phyloP scores from a whole-genome alignment of 148 eudicot genomes.

The Silene conica region DNA sequence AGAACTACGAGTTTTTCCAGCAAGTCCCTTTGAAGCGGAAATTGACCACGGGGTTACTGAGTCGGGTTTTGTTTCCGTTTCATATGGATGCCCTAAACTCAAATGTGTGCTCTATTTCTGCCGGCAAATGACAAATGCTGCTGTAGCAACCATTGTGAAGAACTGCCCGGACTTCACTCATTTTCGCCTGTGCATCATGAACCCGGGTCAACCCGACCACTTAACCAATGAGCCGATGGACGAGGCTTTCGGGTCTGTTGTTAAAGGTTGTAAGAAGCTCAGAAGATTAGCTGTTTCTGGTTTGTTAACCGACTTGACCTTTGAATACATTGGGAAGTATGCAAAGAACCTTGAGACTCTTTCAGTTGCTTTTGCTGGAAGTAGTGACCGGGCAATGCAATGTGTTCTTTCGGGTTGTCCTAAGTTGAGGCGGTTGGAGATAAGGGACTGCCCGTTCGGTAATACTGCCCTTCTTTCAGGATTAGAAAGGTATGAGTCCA shows the following conservation, averaged over 20 bases:
- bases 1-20: conserved; percentile 82
- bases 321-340: conserved; percentile 75
- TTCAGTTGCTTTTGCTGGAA: conserved; percentile 90
- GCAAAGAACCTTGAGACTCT: conserved; percentile 82
- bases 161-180: conserved; percentile 79
- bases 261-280: conserved; percentile 57
- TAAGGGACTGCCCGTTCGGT: conserved; percentile 85
- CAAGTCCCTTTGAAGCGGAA: conserved; percentile 59
- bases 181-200: conserved; percentile 86
- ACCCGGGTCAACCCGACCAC: conserved; percentile 69
- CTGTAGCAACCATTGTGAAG: conserved; percentile 56
- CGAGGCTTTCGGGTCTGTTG: conserved; percentile 83
- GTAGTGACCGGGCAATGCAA: conserved; percentile 71
- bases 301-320: conserved; percentile 59
- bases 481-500: conserved; percentile 60
- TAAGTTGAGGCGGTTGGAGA: conserved; percentile 73
- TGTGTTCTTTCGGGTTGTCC: conserved; percentile 67
- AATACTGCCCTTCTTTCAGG: conserved; percentile 65
- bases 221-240: conserved; percentile 71
- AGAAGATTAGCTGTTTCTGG: conserved; percentile 73
- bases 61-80: conserved; percentile 66
- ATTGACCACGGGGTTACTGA: conserved; percentile 59
- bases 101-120: conserved; percentile 78
- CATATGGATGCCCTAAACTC: conserved; percentile 66
- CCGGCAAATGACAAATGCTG: conserved; percentile 83